A percentile compares a stretch with the other conserved stretches of the same genome.
These are phyloP conservation scores for Penstemon barbatus DNA, from an alignment of 257 asterid species.

Conservation along the genomic window DNA sequence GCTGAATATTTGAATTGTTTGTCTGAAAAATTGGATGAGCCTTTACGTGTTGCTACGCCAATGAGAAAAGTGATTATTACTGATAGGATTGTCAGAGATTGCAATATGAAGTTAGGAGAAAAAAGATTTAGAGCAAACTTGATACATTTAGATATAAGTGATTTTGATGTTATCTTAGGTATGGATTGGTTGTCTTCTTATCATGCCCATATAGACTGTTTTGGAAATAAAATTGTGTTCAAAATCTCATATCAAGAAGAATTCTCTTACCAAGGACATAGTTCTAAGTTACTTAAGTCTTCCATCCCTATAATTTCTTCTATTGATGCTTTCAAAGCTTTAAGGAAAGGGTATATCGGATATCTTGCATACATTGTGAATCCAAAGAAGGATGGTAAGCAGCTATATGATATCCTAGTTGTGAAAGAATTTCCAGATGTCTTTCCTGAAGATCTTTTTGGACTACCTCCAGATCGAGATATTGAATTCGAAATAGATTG, in stretches of 20 bases:
- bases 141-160: neutral
- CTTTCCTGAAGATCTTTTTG: neutral
- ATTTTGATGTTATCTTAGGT: neutral
- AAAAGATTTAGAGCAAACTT: neutral
- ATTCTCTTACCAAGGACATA: neutral
- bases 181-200: neutral
- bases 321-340: neutral
- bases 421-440: neutral
- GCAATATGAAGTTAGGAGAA: too few relatives aligned
- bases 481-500: neutral
- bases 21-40: too few relatives aligned
- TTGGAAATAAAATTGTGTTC: neutral
- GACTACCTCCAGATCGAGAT: neutral
- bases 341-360: neutral
- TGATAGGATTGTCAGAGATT: too few relatives aligned
- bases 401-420: neutral
- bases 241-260: neutral
- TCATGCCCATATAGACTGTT: neutral
- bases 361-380: neutral
- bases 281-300: neutral
- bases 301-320: neutral
- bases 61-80: too few relatives aligned
- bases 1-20: too few relatives aligned
- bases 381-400: neutral
- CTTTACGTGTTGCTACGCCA: too few relatives aligned